These are phyloP conservation scores for Aspergillus amoenus DNA, from an alignment of 2,329 filamentous ascomycete species.

Conservation along the genomic window DNA sequence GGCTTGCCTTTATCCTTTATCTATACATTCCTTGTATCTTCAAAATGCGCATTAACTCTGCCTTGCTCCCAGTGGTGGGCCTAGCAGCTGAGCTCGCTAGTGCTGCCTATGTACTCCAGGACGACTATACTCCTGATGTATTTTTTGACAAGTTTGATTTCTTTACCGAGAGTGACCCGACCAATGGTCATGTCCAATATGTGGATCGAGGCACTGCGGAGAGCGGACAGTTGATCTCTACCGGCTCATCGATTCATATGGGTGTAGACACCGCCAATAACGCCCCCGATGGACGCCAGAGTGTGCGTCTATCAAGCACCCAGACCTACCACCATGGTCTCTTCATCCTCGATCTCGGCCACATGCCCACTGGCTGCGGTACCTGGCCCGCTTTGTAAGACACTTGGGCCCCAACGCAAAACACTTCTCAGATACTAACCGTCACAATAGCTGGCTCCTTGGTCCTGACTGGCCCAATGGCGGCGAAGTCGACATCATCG, in stretches of 20 bases:
- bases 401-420: background rate
- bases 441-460: constrained; percentile 50
- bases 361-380: constrained; percentile 74
- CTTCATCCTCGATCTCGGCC: constrained; percentile 68
- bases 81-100: constrained; percentile 31
- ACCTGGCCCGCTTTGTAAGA: constrained; percentile 68
- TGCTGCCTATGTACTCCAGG: constrained; percentile 44
- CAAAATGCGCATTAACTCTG: constrained; percentile 29
- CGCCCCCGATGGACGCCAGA: constrained; percentile 63
- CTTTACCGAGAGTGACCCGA: constrained; percentile 62
- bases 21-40: constrained; percentile 8
- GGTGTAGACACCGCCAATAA: constrained; percentile 65
- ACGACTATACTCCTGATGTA: constrained; percentile 47
- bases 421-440: background rate
- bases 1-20: constrained; percentile 4
- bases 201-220: constrained; percentile 60
- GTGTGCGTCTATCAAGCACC: constrained; percentile 69
- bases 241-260: constrained; percentile 61
- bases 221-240: constrained; percentile 58
- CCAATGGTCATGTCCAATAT: constrained; percentile 72
- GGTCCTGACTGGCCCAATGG: constrained; percentile 67
- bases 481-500: constrained; percentile 79
- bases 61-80: constrained; percentile 27
- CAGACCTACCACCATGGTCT: constrained; percentile 64
- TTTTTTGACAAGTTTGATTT: constrained; percentile 57